A percentile compares a stretch with the other conserved stretches of the same genome.
Conservation (phyloP, 352 stramenopile genomes). For the Globisporangium cystogenes region DNA sequence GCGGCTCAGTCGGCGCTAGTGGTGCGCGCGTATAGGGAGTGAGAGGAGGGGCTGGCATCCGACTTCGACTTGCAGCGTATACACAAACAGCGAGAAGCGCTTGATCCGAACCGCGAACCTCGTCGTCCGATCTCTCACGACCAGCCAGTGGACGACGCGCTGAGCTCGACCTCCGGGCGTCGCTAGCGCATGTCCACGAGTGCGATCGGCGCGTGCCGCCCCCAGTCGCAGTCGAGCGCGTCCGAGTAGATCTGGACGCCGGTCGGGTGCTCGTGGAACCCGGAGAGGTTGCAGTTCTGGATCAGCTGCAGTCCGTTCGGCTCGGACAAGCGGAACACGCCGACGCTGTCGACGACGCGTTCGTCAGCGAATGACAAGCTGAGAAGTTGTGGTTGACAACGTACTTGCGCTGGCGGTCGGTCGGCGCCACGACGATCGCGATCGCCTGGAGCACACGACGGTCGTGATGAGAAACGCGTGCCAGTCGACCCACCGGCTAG, state of each 20-base stretch:
- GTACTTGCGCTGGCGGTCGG: constrained; percentile 59
- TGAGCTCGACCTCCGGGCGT: not conserved
- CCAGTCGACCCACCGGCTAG: too few relatives aligned
- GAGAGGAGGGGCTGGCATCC: too few relatives aligned
- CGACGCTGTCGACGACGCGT: constrained; percentile 34
- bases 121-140: too few relatives aligned
- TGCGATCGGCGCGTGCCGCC: constrained; percentile 23
- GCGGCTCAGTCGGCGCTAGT: constrained; percentile 7
- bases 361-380: not conserved
- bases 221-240: constrained; percentile 68
- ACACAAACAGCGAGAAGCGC: too few relatives aligned
- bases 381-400: not conserved
- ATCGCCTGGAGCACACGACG: constrained; percentile 35
- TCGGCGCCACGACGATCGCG: constrained; percentile 83
- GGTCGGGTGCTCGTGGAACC: constrained; percentile 82
- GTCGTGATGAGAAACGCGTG: not conserved
- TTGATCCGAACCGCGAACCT: not conserved
- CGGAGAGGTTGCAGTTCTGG: constrained; percentile 81
- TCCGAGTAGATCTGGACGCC: constrained; percentile 77
- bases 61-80: not conserved
- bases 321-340: constrained; percentile 80
- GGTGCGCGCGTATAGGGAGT: too few relatives aligned
- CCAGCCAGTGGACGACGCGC: too few relatives aligned
- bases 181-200: constrained; percentile 68
- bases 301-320: constrained; percentile 81